Base-by-base conservation (phyloP, 23 red algal species). In the Rhodosorus marinus region DNA sequence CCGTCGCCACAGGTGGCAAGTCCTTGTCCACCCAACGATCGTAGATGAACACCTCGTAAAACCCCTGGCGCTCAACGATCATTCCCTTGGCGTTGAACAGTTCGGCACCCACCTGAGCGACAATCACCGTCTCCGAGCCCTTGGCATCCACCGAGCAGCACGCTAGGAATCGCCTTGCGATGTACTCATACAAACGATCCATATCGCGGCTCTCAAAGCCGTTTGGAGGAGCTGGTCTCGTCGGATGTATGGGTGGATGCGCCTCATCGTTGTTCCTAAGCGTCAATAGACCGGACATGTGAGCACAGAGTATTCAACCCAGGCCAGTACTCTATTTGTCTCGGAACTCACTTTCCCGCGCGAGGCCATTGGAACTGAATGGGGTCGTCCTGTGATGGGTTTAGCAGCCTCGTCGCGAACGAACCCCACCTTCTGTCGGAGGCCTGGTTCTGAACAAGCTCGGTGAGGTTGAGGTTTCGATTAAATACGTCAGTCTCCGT, bases 221-320 rank as follows among this genome's bases (percentile, higher is more conserved):
- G 14, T 35, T 1, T 43, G 20, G 33, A 4, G 77, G 88, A 31
- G 76, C 69, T 35, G 43, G 60, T 38, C 69, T 60, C 26, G 77
- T 83, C 21, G 88, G 88, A 47, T 95, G 88, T 30, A 95, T 95
- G 4, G 88, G 88, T 35, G 88, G 88, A 48, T 95, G 88, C 24
- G 88, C 88, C 14, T 57, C 53, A 35, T 95, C 88, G 49, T 95
- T 67, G 31, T 72, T 49, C n/a, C n/a, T n/a, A n/a, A n/a, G n/a
- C n/a, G n/a, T n/a, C n/a, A n/a, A n/a, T n/a, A n/a, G n/a, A n/a
- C n/a, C n/a, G n/a, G n/a, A n/a, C n/a, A n/a, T n/a, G n/a, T n/a
- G n/a, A n/a, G n/a, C n/a, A n/a, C n/a, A n/a, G n/a, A n/a, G n/a
- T n/a, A n/a, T n/a, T n/a, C n/a, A n/a, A n/a, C n/a, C n/a, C n/a